Base-by-base conservation (phyloP, 352 stramenopile genomes). In the Phytopythium sindhum region DNA sequence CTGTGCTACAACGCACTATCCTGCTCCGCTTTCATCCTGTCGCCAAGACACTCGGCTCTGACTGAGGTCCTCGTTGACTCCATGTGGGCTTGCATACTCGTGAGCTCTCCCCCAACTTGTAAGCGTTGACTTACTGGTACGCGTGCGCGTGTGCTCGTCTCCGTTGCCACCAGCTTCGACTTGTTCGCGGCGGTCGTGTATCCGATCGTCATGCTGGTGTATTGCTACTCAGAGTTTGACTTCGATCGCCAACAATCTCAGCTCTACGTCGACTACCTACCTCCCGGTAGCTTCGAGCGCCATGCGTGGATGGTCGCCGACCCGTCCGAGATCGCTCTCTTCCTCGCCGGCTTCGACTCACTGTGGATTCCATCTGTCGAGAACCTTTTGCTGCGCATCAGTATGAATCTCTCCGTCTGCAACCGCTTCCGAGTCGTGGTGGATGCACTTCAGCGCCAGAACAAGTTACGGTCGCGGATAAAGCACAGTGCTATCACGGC, bases 11-110 rank as follows among this genome's bases (percentile, higher is more conserved):
- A 82, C 21, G 54, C 60, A 1, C 64, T 80, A 19, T 75, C 72
- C 1, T 74, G 60, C 29, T 62, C 64, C 14, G 23, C 60, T 1
- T 58, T 28, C 26, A 76, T 80, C 17, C 23, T 78, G 17, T 23
- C 56, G 2, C 21, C 67, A 12, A 69, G 55, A 23, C 47, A 72
- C 45, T 74, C 72, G 2, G 69, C 69, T 0, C 57, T 80, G 41
- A 54, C 54, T 5, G 72, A 80, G 29, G 69, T 80, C 33, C 39
- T 80, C 11, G 14, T 76, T 21, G 74, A 82, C 42, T 74, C 64
- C 19, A 60, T 66, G 74, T 82, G 74, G 35, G 74, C 64, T 23
- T 26, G 51, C n/a, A 4, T 1, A 35, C 33, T 44, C 10, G 9
- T 35, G 19, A 9, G 37, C 6, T 19, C 24, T 19, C 24, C 14